Evolutionary conservation across 2,329 filamentous ascomycete species (phyloP).

Genomic region (Botryotinia calthae): DNA sequence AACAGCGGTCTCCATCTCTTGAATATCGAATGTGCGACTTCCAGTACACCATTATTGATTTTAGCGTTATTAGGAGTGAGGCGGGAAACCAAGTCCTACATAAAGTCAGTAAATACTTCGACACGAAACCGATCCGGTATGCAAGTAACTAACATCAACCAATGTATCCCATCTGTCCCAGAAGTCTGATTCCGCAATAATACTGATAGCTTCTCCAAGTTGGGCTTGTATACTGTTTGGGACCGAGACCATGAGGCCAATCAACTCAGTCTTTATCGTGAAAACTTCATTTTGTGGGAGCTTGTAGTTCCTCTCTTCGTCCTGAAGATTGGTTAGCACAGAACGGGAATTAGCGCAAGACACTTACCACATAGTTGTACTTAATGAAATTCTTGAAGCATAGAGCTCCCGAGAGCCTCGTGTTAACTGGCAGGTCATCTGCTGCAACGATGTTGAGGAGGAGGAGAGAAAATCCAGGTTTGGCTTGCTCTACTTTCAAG

Average conservation of each 20-base stretch:
- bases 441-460: slow-evolving; percentile 89
- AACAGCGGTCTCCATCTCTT: slow-evolving; percentile 93
- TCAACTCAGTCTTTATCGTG: slow-evolving; percentile 91
- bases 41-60: slow-evolving; percentile 89
- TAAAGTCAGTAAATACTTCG: slow-evolving; percentile 24
- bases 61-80: slow-evolving; percentile 78
- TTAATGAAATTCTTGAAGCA: slow-evolving; percentile 99
- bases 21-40: slow-evolving; percentile 98
- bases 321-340: slow-evolving; percentile 45
- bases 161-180: slow-evolving; percentile 96
- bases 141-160: slow-evolving; percentile 61
- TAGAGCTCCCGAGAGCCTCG: slow-evolving; percentile 80
- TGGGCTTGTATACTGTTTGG: slow-evolving; percentile 86
- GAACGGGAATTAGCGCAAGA: not conserved
- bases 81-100: slow-evolving; percentile 79
- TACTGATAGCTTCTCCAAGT: slow-evolving; percentile 92
- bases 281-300: slow-evolving; percentile 77
- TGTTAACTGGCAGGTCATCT: slow-evolving; percentile 68
- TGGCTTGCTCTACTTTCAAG: slow-evolving; percentile 74
- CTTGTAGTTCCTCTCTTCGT: slow-evolving; percentile 93
- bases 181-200: slow-evolving; percentile 97
- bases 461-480: slow-evolving; percentile 81
- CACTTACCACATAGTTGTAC: slow-evolving; percentile 78
- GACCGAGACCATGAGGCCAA: slow-evolving; percentile 93
- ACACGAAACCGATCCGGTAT: not conserved